Base-by-base conservation (phyloP, 345 rosid genomes). In the Eucalyptus virginea region DNA sequence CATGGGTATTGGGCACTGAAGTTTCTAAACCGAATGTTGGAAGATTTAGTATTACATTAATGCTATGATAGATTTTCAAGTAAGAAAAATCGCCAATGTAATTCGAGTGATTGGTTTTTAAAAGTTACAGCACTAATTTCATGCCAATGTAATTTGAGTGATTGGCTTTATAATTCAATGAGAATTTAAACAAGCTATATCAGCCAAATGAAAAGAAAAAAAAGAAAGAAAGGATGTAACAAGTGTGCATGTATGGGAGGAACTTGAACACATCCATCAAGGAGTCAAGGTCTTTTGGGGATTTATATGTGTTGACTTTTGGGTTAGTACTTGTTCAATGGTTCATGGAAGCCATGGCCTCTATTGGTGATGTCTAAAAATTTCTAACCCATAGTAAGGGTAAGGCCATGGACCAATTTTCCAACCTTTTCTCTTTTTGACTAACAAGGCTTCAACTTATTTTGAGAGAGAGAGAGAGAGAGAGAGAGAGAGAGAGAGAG, bases 1-100 rank as follows among this genome's bases (percentile, higher is more conserved):
- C 62, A 23, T 24, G 13, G 30, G 62, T 56, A 24, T 56, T 3
- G 0, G 0, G 62, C 30, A 56, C 3, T 24, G 0, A 23, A 56
- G 30, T 56, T 23, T 56, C 62, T 56, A 56, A 24, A 24, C 30
- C 30, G 24, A 24, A 67, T 4, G 80, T 32, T 17, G 80, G 19
- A 67, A n/a, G 16, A 62, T 28, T 30, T 62, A 30, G 13, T 13
- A 62, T 30, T 62, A 28, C n/a, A 62, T 28, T 6, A 62, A 30
- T 62, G 18, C 69, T 30, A 28, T 0, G 4, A 28, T 60, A 28
- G 34, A 62, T 62, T 62, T 62, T 62, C 32, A 62, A 30, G 69
- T 30, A 12, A 62, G 32, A 30, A 62, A 62, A 62, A 13, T 30
- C 4, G 8, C 18, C 69, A 11, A 30, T 30, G 69, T 62, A 60